Conservation (phyloP, 106 monocot genomes). For the Dioscorea dumetorum region DNA sequence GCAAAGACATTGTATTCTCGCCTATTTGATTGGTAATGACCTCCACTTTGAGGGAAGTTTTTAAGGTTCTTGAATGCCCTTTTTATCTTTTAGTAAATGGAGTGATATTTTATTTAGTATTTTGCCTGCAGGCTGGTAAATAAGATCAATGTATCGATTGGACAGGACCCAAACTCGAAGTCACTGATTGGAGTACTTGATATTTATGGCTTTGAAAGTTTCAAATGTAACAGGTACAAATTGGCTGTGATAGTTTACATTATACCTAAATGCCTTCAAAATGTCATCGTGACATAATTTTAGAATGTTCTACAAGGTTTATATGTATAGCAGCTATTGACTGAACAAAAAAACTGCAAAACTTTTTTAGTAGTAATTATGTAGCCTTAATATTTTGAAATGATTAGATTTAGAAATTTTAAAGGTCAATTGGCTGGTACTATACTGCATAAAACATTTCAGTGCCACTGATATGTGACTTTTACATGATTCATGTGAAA, state of each 20-base stretch:
- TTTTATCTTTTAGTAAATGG: background rate
- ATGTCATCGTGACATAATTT: too few relatives aligned
- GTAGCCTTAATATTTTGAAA: too few relatives aligned
- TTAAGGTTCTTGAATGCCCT: background rate
- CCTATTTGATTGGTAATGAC: slow-evolving; percentile 81
- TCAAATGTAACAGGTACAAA: slow-evolving; percentile 74
- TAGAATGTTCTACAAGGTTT: too few relatives aligned
- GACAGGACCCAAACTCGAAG: slow-evolving; percentile 90
- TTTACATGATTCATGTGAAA: background rate
- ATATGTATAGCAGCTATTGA: too few relatives aligned
- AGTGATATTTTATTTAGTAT: background rate
- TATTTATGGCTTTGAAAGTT: slow-evolving; percentile 98
- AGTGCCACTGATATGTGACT: too few relatives aligned
- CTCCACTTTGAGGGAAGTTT: background rate
- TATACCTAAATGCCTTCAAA: background rate
- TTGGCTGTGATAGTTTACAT: background rate
- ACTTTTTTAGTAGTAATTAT: too few relatives aligned
- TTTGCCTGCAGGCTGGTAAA: slow-evolving; percentile 62
- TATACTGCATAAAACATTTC: too few relatives aligned
- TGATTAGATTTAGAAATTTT: too few relatives aligned
- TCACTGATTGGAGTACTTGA: slow-evolving; percentile 90
- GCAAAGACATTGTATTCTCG: slow-evolving; percentile 90
- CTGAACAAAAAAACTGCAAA: too few relatives aligned
- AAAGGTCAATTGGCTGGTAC: too few relatives aligned
- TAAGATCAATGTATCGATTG: slow-evolving; percentile 85